Base-by-base conservation (phyloP, 768 basidiomycete genomes). In the Tephrocybe rancida region DNA sequence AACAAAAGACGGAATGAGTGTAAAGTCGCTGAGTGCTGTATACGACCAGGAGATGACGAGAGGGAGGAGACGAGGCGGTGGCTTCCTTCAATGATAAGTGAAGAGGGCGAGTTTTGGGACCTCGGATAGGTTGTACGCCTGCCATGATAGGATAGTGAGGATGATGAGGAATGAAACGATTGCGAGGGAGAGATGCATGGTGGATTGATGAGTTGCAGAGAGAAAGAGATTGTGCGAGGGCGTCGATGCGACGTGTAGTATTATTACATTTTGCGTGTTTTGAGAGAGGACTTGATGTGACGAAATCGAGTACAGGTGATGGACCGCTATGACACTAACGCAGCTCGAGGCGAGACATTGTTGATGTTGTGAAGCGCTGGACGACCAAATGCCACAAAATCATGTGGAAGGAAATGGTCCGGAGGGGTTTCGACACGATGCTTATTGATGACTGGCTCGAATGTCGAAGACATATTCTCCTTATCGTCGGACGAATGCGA, bases 251-350 rank as follows among this genome's bases (percentile, higher is more conserved):
- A 84, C 80, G 77, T 83, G 82, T 84, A 79, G 83, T 80, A 76
- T 55, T 83, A 81, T 87, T 91, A 91, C 89, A 91, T 89, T 90
- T 91, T 90, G 83, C 72, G 72, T 73, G 75, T 74, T 80, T 81
- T 84, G 81, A 72, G 71, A 70, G 39, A 64, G 65, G 64, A 70
- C 70, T 70, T 67, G 71, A 70, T 62, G 58, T 69, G 69, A 64
- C 64, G 63, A 70, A 67, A 73, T 65, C 69, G 71, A 64, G 62
- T 67, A 70, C 65, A 61, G 60, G 60, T 65, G 48, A 61, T 59
- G 55, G 56, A 56, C 67, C 68, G 71, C 71, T 86, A 89, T 77
- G 85, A 79, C 62, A 83, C 82, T 68, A 85, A 63, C 44, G 72
- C 74, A 60, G 81, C 73, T 65, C 82, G 78, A 16, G 85, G 84